Base-by-base conservation (phyloP, 768 basidiomycete species). In the Tremella fuciformis region DNA sequence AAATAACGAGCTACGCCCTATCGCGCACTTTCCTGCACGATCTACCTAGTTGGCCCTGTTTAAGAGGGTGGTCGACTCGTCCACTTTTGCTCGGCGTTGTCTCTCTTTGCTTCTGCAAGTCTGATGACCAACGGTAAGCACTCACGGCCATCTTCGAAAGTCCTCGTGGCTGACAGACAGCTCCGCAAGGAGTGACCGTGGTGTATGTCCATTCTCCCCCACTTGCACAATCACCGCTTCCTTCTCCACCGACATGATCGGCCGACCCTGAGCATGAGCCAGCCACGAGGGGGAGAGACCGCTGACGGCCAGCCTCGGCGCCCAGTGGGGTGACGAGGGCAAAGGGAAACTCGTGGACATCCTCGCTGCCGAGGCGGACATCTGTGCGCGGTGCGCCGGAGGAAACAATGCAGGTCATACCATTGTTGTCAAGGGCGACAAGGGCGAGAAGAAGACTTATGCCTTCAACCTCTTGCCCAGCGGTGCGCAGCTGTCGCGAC, bases 371-470 rank as follows among this genome's bases (percentile, higher is more conserved):
- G 84, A 93, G 42, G 82, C 84, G 59, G 96, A 99, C 77, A 76
- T 98, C 74, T 98, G 93, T 70, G 94, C 92, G 18, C 84, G 96
- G 48, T 97, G 91, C 76, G 96, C 96, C 13, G 96, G 96, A 13
- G 96, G 96, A 11, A 98, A 97, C 80, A 99, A 99, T 75, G 96
- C 96, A 21, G 96, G 96, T 1, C 96, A 99, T 79, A 98, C 96
- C 21, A 97, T 99, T 76, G 87, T 99, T 63, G 89, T 85, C 55
- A 82, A 85, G 47, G 84, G 89, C 59, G 83, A 83, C 46, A 80
- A 84, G 58, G 73, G 74, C 11, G 71, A 70, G 55, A 84, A 85
- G 78, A 92, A 83, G 65, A 91, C 86, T 1, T 97, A 88, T 78
- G 92, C 92, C 39, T 99, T 99, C 78, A 96, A 98, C 80, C 80